Percentiles rank a stretch among this genome's conserved stretches.
These are phyloP conservation scores for Malus hybrid DNA, from an alignment of 331 rosid species.

Conservation along the genomic window DNA sequence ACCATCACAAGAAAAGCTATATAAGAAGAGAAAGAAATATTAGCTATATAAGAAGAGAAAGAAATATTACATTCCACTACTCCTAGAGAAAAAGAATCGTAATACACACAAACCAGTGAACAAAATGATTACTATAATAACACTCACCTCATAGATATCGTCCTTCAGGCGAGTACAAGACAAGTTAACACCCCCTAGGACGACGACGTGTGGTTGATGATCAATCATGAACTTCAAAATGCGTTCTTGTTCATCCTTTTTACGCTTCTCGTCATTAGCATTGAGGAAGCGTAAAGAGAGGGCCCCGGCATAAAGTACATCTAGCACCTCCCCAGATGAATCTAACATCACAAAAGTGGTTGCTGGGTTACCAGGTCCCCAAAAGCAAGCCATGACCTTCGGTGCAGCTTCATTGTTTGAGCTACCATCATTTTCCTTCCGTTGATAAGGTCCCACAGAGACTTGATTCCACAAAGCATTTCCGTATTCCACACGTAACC, in stretches of 20 bases:
- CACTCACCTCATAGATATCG: conserved; percentile 89
- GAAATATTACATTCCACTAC: too few relatives aligned
- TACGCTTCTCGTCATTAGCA: conserved; percentile 73
- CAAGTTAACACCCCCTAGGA: conserved; percentile 87
- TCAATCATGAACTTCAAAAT: conserved; percentile 98
- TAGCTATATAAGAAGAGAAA: too few relatives aligned
- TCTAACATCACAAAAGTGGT: conserved; percentile 97
- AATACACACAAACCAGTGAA: too few relatives aligned
- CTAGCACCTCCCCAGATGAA: conserved; percentile 91
- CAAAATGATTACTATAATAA: not conserved
- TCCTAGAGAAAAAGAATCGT: too few relatives aligned
- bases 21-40: too few relatives aligned
- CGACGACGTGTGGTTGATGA: conserved; percentile 98
- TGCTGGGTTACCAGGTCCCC: conserved; percentile 98
- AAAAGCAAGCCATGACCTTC: conserved; percentile 98
- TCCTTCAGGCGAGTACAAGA: conserved; percentile 88
- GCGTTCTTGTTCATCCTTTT: conserved; percentile 87
- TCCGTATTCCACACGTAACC: conserved; percentile 85
- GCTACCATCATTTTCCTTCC: conserved; percentile 73
- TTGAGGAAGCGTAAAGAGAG: conserved; percentile 80
- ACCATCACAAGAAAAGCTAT: too few relatives aligned
- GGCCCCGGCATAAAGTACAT: conserved; percentile 81
- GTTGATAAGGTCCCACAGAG: conserved; percentile 91
- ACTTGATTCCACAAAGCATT: conserved; percentile 79
- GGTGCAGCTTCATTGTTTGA: conserved; percentile 94